phyloP scores from a whole-genome alignment of 352 stramenopile genomes.

The Phytophthora vignae region DNA sequence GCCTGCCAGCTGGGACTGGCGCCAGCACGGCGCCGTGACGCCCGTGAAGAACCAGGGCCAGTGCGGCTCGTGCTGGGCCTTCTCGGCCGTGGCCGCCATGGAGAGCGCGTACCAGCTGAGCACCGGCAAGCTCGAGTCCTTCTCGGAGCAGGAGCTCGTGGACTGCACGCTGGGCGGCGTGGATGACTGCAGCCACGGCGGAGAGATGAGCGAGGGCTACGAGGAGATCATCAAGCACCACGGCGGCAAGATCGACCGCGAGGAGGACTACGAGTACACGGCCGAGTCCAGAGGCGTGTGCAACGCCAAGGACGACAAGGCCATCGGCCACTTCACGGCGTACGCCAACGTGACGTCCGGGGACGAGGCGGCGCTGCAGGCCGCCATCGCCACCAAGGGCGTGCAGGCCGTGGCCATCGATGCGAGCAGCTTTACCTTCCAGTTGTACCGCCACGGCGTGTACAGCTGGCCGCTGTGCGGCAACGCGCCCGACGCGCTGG shows the following conservation, averaged over 20 bases:
- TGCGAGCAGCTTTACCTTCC: conserved; percentile 79
- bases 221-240: conserved; percentile 93
- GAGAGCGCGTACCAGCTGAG: conserved; percentile 96
- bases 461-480: conserved; percentile 60
- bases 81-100: conserved; percentile 96
- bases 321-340: conserved; percentile 85
- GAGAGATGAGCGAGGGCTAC: conserved; percentile 98
- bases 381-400: conserved; percentile 78
- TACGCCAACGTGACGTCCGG: conserved; percentile 76
- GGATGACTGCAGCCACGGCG: conserved; percentile 95
- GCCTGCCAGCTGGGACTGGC: conserved; percentile 94
- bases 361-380: conserved; percentile 83
- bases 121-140: conserved; percentile 87
- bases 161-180: conserved; percentile 95
- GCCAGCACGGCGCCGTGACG: conserved; percentile 90
- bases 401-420: conserved; percentile 90
- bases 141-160: conserved; percentile 99
- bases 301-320: conserved; percentile 79
- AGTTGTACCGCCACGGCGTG: conserved; percentile 79
- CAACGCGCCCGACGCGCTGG: conserved; percentile 91
- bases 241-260: conserved; percentile 86
- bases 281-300: conserved; percentile 91
- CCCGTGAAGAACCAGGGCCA: conserved; percentile 94
- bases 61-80: conserved; percentile 97
- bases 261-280: conserved; percentile 96